These are phyloP conservation scores for Arxiozyma slooffiae DNA, from an alignment of 1,139 yeast genomes.

Conservation along the genomic window DNA sequence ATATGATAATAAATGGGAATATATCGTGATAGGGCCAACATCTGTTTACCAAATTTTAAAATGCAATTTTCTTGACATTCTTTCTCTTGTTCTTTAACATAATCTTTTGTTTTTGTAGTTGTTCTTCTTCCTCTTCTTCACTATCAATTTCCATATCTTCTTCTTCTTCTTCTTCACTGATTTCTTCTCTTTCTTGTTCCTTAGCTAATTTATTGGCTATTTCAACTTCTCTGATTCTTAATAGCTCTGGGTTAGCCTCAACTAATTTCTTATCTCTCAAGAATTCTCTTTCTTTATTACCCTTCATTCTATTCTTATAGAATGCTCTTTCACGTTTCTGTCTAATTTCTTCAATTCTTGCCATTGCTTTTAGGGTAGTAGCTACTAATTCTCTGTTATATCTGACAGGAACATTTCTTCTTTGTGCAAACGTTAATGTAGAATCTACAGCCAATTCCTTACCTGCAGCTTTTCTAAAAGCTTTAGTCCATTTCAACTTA, in stretches of 20 bases:
- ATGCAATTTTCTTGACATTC: slow-evolving; percentile 32
- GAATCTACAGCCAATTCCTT: slow-evolving; percentile 97
- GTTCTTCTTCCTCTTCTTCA: slow-evolving; percentile 32
- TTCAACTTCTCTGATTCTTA: slow-evolving; percentile 89
- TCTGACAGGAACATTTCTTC: slow-evolving; percentile 96
- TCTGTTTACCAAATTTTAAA: slow-evolving; percentile 11
- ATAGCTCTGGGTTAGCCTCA: slow-evolving; percentile 76
- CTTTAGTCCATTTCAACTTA: slow-evolving; percentile 96
- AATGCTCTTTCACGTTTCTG: slow-evolving; percentile 94
- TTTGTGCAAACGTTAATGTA: slow-evolving; percentile 88
- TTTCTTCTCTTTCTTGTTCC: slow-evolving; percentile 49
- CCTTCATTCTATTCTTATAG: slow-evolving; percentile 99
- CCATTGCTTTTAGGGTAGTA: slow-evolving; percentile 90
- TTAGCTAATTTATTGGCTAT: slow-evolving; percentile 70
- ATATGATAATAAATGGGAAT: neutral
- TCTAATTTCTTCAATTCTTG: slow-evolving; percentile 91
- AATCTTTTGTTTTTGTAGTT: slow-evolving; percentile 59
- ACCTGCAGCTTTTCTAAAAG: slow-evolving; percentile 98
- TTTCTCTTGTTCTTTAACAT: slow-evolving; percentile 61
- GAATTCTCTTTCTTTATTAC: slow-evolving; percentile 80
- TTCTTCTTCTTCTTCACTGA: slow-evolving; percentile 39
- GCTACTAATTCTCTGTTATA: slow-evolving; percentile 94
- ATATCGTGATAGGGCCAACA: neutral
- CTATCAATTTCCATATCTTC: slow-evolving; percentile 23
- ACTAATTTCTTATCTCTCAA: slow-evolving; percentile 83